These are phyloP conservation scores for Amphirosellinia nigrospora DNA, from an alignment of 495 filamentous ascomycete genomes.

Conservation along the genomic window DNA sequence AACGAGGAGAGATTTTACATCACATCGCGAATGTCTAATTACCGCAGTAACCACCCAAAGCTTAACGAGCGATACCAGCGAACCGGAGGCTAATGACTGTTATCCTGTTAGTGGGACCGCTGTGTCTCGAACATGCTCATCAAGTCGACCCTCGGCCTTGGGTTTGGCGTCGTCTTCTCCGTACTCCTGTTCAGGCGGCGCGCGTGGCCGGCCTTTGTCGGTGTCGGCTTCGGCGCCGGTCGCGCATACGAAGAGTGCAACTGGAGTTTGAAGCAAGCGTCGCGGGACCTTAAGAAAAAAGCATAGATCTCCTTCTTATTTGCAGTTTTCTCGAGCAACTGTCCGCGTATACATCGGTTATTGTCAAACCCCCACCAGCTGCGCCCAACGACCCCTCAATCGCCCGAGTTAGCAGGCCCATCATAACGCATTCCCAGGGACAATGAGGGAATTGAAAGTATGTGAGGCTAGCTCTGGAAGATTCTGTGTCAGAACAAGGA, in stretches of 20 bases:
- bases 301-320: conserved; percentile 32
- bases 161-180: conserved; percentile 97
- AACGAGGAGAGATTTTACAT: not conserved
- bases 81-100: conserved; percentile 29
- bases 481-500: not conserved
- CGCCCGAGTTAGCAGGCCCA: not conserved
- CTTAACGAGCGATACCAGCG: not conserved
- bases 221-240: conserved; percentile 92
- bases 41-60: conserved; percentile 11
- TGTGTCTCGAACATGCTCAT: conserved; percentile 96
- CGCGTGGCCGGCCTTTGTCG: conserved; percentile 93
- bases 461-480: not conserved
- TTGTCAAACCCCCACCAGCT: not conserved
- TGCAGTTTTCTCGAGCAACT: not conserved
- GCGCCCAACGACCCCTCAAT: not conserved
- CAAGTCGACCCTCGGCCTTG: conserved; percentile 90
- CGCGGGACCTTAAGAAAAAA: conserved; percentile 55
- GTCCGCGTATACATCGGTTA: conserved; percentile 11
- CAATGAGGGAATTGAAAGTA: not conserved
- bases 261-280: conserved; percentile 62
- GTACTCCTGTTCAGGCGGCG: conserved; percentile 97
- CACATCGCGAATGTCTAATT: conserved; percentile 7
- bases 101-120: conserved; percentile 84
- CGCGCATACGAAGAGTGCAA: conserved; percentile 96
- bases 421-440: not conserved